Evolutionary conservation across 805 yeast species (phyloP).

Genomic region (Hanseniaspora lachancei): DNA sequence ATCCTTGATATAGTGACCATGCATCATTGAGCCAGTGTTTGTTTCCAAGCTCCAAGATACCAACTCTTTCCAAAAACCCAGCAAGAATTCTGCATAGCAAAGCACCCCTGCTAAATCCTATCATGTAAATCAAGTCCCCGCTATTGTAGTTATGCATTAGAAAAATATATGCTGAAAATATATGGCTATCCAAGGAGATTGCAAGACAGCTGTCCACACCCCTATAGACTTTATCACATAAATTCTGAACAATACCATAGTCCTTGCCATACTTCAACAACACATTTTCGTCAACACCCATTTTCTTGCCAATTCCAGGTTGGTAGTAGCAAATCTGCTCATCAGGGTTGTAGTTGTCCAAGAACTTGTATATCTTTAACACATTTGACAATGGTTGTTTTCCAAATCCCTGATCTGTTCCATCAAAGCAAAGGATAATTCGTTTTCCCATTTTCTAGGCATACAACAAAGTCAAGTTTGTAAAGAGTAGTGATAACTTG

Average conservation of each 20-base stretch:
- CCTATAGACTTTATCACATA: conserved; percentile 15
- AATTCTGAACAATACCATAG: conserved; percentile 16
- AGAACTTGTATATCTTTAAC: conserved; percentile 38
- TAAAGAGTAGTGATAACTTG: too few relatives aligned
- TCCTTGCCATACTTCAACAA: conserved; percentile 15
- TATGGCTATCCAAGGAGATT: conserved; percentile 41
- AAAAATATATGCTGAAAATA: conserved; percentile 43
- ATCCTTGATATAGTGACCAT: conserved; percentile 47
- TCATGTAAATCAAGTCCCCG: conserved; percentile 42
- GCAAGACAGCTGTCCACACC: conserved; percentile 38
- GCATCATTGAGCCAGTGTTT: conserved; percentile 47
- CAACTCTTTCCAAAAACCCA: conserved; percentile 55
- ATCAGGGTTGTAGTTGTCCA: conserved; percentile 33
- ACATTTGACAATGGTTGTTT: conserved; percentile 42
- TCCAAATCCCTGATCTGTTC: conserved; percentile 49
- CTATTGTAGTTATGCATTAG: conserved; percentile 35
- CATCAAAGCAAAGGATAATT: conserved; percentile 48
- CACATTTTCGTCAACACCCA: conserved; percentile 28
- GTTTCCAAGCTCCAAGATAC: conserved; percentile 41
- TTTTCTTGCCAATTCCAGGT: conserved; percentile 51
- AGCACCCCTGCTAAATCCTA: conserved; percentile 57
- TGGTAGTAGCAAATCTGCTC: conserved; percentile 49
- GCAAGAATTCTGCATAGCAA: conserved; percentile 51
- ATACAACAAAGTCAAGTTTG: background rate
- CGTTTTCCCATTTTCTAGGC: conserved; percentile 24